These are phyloP conservation scores for Ceratocystis smalleyi DNA, from an alignment of 2,329 filamentous ascomycete genomes.

Conservation along the genomic window DNA sequence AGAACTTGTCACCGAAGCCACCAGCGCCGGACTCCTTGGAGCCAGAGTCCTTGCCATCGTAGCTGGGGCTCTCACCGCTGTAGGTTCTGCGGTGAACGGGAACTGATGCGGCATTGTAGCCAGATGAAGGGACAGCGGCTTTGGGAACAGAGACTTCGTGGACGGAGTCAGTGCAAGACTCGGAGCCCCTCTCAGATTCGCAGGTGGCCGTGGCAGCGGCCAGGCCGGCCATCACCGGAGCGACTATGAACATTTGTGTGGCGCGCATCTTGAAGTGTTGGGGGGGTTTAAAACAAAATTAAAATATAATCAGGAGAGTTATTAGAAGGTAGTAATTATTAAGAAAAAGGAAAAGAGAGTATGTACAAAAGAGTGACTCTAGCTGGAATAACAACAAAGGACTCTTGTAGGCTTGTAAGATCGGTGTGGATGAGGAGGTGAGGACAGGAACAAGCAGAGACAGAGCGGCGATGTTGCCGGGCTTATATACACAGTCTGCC, in stretches of 20 bases:
- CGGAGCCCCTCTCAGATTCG: background rate
- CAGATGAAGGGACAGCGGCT: background rate
- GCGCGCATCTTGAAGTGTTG: slow-evolving; percentile 13
- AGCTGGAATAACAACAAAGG: slow-evolving; percentile 1
- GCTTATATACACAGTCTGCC: background rate
- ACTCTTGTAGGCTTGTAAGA: slow-evolving; percentile 1
- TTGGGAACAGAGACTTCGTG: background rate
- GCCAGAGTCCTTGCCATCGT: too few species aligned
- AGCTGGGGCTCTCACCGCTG: too few species aligned
- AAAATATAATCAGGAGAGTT: background rate
- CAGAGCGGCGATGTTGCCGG: background rate
- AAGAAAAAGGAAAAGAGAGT: slow-evolving; percentile 5
- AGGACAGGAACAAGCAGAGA: background rate
- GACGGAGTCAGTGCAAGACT: background rate
- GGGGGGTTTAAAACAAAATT: background rate
- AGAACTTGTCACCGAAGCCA: too few species aligned
- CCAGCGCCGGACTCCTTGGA: too few species aligned
- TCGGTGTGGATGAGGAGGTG: background rate
- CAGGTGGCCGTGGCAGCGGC: background rate
- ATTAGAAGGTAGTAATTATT: background rate
- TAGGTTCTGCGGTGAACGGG: too few species aligned
- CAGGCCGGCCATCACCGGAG: slow-evolving; percentile 13
- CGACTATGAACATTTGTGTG: slow-evolving; percentile 10
- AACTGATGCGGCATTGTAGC: too few species aligned
- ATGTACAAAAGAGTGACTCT: slow-evolving; percentile 11